These are phyloP conservation scores for Gastroboletus turbinatus DNA, from an alignment of 1,284 basidiomycete species.

Conservation along the genomic window DNA sequence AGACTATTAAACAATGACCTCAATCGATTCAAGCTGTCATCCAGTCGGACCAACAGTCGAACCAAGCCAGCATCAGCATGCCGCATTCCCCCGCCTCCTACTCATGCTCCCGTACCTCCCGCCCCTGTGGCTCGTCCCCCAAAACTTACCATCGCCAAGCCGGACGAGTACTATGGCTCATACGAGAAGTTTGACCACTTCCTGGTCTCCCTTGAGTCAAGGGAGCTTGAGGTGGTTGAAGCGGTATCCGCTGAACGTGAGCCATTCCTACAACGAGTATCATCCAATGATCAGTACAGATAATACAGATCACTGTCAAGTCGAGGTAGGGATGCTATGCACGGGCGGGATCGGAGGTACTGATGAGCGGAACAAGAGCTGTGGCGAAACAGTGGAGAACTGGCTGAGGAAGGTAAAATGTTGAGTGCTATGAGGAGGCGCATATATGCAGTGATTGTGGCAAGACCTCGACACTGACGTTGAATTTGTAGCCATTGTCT, in stretches of 20 bases:
- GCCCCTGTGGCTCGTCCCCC: no score
- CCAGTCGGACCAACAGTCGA: no score
- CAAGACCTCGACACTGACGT: not conserved
- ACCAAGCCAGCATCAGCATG: no score
- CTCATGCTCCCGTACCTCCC: no score
- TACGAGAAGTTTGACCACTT: no score
- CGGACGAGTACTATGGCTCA: no score
- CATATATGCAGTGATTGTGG: not conserved
- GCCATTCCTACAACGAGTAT: not conserved
- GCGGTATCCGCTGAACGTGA: not conserved
- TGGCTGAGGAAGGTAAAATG: not conserved
- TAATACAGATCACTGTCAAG: not conserved
- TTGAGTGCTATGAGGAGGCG: not conserved
- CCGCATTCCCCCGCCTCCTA: no score
- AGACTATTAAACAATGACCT: no score
- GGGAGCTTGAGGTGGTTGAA: no score
- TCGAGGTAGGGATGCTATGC: conserved; percentile 1
- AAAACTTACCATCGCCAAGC: no score
- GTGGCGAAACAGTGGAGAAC: not conserved
- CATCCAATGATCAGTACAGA: not conserved
- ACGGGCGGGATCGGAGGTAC: not conserved
- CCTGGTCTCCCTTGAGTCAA: no score
- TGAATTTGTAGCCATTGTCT: not conserved
- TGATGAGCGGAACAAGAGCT: not conserved
- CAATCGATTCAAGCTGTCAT: no score